These are phyloP conservation scores for Podospora sp. DNA, from an alignment of 495 filamentous ascomycete species.

Conservation along the genomic window DNA sequence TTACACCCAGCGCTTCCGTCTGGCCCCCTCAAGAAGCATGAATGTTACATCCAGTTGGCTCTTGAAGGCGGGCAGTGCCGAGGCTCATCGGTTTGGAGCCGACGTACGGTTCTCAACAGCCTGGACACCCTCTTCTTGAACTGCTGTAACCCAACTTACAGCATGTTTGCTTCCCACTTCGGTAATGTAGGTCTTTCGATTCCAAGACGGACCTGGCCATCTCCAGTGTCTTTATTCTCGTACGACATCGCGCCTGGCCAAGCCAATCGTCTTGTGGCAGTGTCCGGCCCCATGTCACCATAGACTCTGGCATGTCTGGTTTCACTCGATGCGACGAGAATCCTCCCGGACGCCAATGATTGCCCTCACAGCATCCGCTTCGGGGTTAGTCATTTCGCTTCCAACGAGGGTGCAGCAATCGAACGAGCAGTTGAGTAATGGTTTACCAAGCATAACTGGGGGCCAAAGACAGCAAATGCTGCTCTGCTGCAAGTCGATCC, in stretches of 20 bases:
- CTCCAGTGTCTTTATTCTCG: not conserved
- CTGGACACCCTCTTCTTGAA: not conserved
- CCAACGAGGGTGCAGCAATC: not conserved
- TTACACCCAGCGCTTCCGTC: not conserved
- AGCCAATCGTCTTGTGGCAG: not conserved
- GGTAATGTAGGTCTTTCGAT: not conserved
- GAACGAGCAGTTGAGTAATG: not conserved
- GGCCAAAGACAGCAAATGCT: not conserved
- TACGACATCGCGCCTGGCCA: not conserved
- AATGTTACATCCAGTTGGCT: too few species aligned
- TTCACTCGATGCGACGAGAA: too few species aligned
- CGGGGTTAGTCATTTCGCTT: not conserved
- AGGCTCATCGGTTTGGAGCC: not conserved
- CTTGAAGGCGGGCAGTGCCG: not conserved
- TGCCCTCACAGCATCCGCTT: too few species aligned
- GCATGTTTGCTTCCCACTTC: not conserved
- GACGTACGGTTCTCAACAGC: not conserved
- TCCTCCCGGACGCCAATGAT: too few species aligned
- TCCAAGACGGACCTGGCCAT: not conserved
- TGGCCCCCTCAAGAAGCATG: not conserved
- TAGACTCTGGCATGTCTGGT: too few species aligned
- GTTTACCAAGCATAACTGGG: conserved; percentile 14
- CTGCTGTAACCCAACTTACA: not conserved
- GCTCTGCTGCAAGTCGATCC: not conserved
- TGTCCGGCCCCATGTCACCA: too few species aligned